Evolutionary conservation across 2,329 filamentous ascomycete species (phyloP), one percentile per base, ranked within the genome.

Genomic region (Epicoccum nigrum): DNA sequence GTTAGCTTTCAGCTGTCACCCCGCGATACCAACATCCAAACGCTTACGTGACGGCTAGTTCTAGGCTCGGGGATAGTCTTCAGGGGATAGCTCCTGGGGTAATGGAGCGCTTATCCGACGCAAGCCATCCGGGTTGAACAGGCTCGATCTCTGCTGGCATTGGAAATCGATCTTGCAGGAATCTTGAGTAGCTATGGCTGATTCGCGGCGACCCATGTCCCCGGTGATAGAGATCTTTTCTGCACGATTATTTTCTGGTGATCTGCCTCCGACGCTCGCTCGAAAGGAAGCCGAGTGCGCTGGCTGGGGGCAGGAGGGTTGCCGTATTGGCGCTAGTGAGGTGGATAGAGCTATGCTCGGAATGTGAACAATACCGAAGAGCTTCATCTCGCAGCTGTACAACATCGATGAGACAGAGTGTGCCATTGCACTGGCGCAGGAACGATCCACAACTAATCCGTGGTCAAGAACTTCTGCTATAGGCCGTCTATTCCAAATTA

Each of bases 281-380:
- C 65, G 56, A 73, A 71, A 55, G 69, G 69, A 68, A 67, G 62
- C 68, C 69, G 69, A 71, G 56, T 25, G 38, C 20, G 28, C 39
- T 54, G 37, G 53, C 49, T 48, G 48, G 38, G 53, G 52, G 34
- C 39, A 25, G 39, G 49, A 55, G 58, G 60, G 44, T 51, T 65
- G 31, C 64, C 56, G 17, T 9, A 51, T 68, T 45, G 9, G 56
- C 55, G 32, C 44, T 67, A 69, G 67, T 32, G 50, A 25, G 25
- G 56, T 55, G 49, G 49, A 34, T 46, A 46, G 34, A 37, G 32
- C 49, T 51, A 46, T 39, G 37, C 35, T 54, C 50, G 49, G 52
- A 43, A 41, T 46, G 53, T 50, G 37, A 35, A 39, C 16, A 51
- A 44, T 49, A 7, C 53, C 33, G 40, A 51, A 42, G 32, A 41